These are phyloP conservation scores for Sordaria brevicollis DNA, from an alignment of 495 filamentous ascomycete species.

Conservation along the genomic window DNA sequence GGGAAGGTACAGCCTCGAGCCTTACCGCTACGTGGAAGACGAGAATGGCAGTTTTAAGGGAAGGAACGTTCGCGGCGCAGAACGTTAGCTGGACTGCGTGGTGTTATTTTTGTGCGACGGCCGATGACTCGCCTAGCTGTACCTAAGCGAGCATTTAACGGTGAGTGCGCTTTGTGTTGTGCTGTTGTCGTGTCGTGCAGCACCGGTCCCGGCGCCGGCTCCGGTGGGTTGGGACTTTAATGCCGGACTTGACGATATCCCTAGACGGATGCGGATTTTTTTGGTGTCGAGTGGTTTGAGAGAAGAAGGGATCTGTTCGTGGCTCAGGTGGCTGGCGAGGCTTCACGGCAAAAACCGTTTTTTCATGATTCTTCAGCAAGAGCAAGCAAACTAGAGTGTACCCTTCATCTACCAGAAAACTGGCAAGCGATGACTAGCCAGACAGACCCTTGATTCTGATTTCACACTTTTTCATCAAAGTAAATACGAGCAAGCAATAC, in stretches of 20 bases:
- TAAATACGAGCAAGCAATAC: no score
- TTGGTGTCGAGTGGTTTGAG: neutral
- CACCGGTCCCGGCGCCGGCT: neutral
- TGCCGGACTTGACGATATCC: neutral
- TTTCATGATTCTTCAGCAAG: no score
- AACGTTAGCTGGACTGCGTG: neutral
- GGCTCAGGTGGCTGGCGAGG: neutral
- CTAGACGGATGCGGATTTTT: neutral
- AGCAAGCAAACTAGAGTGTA: no score
- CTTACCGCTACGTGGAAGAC: neutral
- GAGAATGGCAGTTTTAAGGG: neutral
- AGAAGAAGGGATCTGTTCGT: neutral
- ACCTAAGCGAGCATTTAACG: neutral
- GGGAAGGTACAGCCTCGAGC: neutral
- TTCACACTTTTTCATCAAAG: no score
- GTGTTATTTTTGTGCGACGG: neutral
- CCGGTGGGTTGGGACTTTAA: neutral
- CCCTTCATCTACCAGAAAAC: no score
- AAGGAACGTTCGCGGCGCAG: neutral
- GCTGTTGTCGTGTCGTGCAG: neutral
- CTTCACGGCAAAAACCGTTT: no score
- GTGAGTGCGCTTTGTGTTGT: neutral
- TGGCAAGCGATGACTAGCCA: no score
- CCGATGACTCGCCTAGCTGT: neutral
- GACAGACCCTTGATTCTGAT: no score